Evolutionary conservation across 1,284 basidiomycete genomes (phyloP).

Genomic region (Gomphus bonarii): DNA sequence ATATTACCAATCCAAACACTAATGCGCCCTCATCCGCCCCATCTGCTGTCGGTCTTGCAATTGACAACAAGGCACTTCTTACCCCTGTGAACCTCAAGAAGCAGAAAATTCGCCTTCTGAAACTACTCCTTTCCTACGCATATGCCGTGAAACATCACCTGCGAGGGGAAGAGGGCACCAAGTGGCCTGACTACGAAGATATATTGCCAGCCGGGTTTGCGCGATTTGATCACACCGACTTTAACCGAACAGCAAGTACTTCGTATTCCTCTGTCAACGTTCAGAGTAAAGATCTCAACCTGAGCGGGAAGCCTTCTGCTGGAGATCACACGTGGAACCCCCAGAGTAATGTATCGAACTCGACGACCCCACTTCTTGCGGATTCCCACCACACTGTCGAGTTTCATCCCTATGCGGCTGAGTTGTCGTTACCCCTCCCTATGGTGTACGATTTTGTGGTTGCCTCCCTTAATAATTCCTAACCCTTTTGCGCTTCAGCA

Average conservation of each 20-base stretch:
- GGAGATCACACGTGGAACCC: conserved; percentile 31
- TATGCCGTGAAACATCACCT: conserved; percentile 71
- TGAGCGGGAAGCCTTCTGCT: conserved; percentile 38
- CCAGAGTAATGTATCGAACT: conserved; percentile 19
- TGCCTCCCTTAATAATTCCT: conserved; percentile 13
- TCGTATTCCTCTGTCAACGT: conserved; percentile 15
- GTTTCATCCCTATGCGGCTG: conserved; percentile 44
- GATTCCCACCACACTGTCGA: conserved; percentile 48
- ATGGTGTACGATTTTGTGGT: conserved; percentile 42
- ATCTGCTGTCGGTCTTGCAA: no score
- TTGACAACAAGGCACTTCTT: conserved; percentile 18
- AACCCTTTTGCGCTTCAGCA: conserved; percentile 29
- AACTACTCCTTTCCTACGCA: conserved; percentile 57
- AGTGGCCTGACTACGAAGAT: conserved; percentile 54
- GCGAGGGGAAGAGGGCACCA: conserved; percentile 61
- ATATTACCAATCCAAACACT: conserved; percentile 38
- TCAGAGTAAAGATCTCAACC: conserved; percentile 14
- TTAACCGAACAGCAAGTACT: conserved; percentile 28
- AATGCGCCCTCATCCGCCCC: conserved; percentile 6
- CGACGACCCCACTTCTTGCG: conserved; percentile 48
- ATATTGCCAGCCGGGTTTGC: conserved; percentile 54
- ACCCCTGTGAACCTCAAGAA: conserved; percentile 49
- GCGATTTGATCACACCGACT: conserved; percentile 58
- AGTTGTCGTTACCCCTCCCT: conserved; percentile 59
- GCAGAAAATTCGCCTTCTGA: conserved; percentile 63